Evolutionary conservation across 208 protist genomes (phyloP), one percentile per base, ranked within the genome.

Genomic region (Acanthamoeba comandoni): DNA sequence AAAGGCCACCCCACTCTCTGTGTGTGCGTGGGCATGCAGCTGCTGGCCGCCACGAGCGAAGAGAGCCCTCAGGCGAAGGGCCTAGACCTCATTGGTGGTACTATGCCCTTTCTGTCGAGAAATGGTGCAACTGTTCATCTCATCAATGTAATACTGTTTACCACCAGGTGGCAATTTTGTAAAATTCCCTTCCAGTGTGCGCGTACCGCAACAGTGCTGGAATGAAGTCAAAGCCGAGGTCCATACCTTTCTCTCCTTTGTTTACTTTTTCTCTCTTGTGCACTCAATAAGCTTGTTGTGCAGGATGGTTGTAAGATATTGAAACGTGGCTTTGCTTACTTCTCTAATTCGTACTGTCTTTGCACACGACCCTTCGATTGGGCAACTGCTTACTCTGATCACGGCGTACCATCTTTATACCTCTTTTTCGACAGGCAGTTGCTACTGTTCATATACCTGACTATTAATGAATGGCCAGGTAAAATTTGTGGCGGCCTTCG

Each of bases 161-260:
- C n/a, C n/a, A 65, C 8, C 75, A 64, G 48, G 73, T 39, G 73
- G 52, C 11, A 55, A 26, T 13, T 64, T 84, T 31, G 22, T 62
- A 5, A 84, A 84, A 55, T 88, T 91, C 64, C 79, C 79, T 35
- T 24, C 82, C n/a, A 48, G 31, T 24, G 55, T 92, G 29, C 67
- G 67, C 2, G 91, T 92, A 9, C 91, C 91, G 26, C 91, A 92
- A 55, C 91, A 92, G 29, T 84, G 73, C 29, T 92, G 91, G 91
- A 92, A 92, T 43, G 52, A 91, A 17, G 91, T 92, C 9, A 69
- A 55, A 22, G 58, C 43, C 29, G 71, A 67, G 67, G 89, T 75
- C 29, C 35, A 0, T 0, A 85, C 43, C n/a, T 12, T 24, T 35
- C 22, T 4, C 9, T 49, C 9, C 24, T n/a, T 31, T 12, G 43